phyloP scores from a whole-genome alignment of 441 rosid genomes.

The Corymbia citriodora region DNA sequence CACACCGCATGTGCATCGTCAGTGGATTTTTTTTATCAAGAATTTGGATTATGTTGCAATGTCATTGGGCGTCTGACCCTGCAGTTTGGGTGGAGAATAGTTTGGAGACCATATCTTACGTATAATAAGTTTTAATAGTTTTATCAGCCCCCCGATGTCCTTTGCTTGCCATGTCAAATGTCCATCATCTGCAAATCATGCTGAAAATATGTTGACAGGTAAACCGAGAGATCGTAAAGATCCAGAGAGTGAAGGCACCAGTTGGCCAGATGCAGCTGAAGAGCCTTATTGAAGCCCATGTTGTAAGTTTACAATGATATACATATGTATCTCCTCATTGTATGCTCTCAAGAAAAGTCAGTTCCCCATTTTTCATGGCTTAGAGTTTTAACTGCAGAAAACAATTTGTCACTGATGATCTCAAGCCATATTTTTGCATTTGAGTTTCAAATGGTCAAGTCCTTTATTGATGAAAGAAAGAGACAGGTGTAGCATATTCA shows the following conservation, averaged over 20 bases:
- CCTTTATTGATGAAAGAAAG: not conserved
- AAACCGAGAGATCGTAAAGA: conserved; percentile 89
- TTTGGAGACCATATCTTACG: not conserved
- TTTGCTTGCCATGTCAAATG: not conserved
- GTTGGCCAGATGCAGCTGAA: conserved; percentile 96
- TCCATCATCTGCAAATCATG: not conserved
- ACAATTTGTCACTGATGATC: not conserved
- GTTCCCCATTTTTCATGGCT: not conserved
- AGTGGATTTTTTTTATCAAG: not conserved
- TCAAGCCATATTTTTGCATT: not conserved
- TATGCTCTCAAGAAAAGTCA: not conserved
- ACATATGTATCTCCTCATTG: not conserved
- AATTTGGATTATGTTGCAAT: not conserved
- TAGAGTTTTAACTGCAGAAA: not conserved
- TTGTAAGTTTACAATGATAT: conserved; percentile 49
- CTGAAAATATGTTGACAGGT: conserved; percentile 34
- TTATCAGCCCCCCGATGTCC: not conserved
- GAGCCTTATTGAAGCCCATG: conserved; percentile 87
- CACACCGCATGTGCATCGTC: not conserved
- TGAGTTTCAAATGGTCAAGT: not conserved
- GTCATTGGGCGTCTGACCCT: not conserved
- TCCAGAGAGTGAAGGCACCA: conserved; percentile 89
- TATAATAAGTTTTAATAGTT: not conserved
- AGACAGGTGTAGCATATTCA: not conserved
- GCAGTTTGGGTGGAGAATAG: not conserved